phyloP scores from a whole-genome alignment of 2,329 filamentous ascomycete species.

The Gliomastix tumulicola region DNA sequence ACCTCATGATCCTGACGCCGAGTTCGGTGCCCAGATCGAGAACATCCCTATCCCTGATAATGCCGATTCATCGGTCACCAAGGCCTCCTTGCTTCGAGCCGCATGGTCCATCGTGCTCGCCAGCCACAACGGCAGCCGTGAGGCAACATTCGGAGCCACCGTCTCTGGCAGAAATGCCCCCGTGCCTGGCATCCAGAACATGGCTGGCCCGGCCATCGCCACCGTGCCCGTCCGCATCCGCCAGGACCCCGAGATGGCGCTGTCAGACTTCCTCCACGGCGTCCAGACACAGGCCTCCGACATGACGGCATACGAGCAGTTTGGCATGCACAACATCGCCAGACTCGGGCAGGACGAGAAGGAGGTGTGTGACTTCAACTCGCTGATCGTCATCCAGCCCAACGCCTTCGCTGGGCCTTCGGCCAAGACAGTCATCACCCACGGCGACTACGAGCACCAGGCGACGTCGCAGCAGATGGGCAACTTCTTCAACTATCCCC shows the following conservation, averaged over 20 bases:
- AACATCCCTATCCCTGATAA: background rate
- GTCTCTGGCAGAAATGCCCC: conserved; percentile 11
- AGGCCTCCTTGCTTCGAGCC: conserved; percentile 9
- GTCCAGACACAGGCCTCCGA: conserved; percentile 6
- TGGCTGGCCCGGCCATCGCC: conserved; percentile 13
- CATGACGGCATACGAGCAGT: conserved; percentile 9
- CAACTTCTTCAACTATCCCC: conserved; percentile 6
- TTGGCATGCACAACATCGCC: conserved; percentile 11
- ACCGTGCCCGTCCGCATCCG: conserved; percentile 11
- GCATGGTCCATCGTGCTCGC: conserved; percentile 5
- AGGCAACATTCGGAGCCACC: conserved; percentile 10
- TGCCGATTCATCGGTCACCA: conserved; percentile 5
- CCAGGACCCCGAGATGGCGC: background rate
- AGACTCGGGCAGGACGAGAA: conserved; percentile 4
- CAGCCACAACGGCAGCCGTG: conserved; percentile 8
- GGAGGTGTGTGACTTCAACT: conserved; percentile 9
- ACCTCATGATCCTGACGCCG: background rate
- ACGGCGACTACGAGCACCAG: background rate
- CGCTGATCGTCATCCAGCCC: conserved; percentile 8
- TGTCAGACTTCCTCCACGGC: conserved; percentile 2
- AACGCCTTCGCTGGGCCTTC: background rate
- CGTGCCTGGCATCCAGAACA: conserved; percentile 9
- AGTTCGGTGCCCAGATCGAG: background rate
- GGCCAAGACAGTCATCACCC: background rate
- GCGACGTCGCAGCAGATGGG: conserved; percentile 7